These are phyloP conservation scores for Drechslerella coelobrocha DNA, from an alignment of 2,329 filamentous ascomycete genomes.

Conservation along the genomic window DNA sequence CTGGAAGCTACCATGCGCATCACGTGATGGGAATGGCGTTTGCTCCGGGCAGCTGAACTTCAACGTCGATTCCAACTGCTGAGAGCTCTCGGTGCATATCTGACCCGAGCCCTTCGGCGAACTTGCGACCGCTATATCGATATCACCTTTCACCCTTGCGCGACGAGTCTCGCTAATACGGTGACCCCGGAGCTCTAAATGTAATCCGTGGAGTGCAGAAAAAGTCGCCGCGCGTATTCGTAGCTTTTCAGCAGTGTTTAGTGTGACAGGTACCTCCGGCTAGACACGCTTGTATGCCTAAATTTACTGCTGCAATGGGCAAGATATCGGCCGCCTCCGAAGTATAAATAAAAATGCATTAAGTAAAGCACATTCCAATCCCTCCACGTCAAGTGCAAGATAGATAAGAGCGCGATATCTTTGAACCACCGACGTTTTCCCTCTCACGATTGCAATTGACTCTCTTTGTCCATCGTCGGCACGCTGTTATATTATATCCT, in stretches of 20 bases:
- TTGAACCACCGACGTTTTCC: neutral
- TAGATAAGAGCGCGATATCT: neutral
- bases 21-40: neutral
- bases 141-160: no score
- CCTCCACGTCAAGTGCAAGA: neutral
- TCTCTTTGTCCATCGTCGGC: no score
- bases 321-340: constrained; percentile 2
- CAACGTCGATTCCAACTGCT: neutral
- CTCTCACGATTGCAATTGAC: neutral
- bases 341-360: neutral
- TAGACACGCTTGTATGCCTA: neutral
- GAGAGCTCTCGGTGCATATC: neutral
- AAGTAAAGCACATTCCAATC: no score
- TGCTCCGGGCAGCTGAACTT: neutral
- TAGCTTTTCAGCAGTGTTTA: neutral
- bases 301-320: neutral
- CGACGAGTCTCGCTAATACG: no score
- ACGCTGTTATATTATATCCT: no score
- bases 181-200: no score
- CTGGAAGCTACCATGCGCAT: neutral
- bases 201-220: no score
- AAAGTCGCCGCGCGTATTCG: neutral
- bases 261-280: no score
- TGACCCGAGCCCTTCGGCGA: no score
- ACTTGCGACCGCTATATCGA: no score